Conservation (phyloP, 352 stramenopile genomes). For the Saprolegnia diclina region DNA sequence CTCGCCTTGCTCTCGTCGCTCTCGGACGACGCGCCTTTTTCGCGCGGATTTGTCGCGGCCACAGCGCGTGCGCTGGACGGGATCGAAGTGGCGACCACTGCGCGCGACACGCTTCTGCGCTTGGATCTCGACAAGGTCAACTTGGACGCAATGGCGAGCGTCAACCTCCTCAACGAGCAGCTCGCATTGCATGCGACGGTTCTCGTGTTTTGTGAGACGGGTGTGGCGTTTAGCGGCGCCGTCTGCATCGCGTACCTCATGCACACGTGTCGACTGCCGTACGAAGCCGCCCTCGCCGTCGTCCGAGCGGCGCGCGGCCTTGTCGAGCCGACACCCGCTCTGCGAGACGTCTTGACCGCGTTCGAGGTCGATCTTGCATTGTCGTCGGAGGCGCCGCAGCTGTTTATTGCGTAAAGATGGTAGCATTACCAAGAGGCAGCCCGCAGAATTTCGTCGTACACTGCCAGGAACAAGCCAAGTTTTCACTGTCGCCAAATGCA, state of each 20-base stretch:
- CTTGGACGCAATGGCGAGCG: not conserved
- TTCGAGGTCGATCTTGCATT: not conserved
- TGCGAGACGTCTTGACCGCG: not conserved
- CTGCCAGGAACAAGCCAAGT: too few species aligned
- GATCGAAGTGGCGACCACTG: not conserved
- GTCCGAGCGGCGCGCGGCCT: slow-evolving; percentile 6
- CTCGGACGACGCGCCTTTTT: not conserved
- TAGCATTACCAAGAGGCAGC: too few species aligned
- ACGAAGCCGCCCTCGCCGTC: not conserved
- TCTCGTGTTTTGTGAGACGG: slow-evolving; percentile 15
- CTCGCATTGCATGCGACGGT: not conserved
- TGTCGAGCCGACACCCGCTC: slow-evolving; percentile 1
- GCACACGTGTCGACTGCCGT: not conserved
- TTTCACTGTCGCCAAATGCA: too few species aligned
- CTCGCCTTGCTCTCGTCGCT: not conserved
- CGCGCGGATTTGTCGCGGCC: not conserved
- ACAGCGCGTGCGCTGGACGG: not conserved
- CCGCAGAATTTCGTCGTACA: too few species aligned
- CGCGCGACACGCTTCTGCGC: not conserved
- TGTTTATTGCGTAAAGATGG: slow-evolving; percentile 1
- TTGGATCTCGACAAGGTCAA: not conserved
- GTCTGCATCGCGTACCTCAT: slow-evolving; percentile 21
- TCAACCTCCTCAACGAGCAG: not conserved
- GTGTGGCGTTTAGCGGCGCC: not conserved
- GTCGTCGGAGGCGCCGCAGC: not conserved